Conservation (phyloP, 208 protist genomes). For the Wallacemonas sp. region DNA sequence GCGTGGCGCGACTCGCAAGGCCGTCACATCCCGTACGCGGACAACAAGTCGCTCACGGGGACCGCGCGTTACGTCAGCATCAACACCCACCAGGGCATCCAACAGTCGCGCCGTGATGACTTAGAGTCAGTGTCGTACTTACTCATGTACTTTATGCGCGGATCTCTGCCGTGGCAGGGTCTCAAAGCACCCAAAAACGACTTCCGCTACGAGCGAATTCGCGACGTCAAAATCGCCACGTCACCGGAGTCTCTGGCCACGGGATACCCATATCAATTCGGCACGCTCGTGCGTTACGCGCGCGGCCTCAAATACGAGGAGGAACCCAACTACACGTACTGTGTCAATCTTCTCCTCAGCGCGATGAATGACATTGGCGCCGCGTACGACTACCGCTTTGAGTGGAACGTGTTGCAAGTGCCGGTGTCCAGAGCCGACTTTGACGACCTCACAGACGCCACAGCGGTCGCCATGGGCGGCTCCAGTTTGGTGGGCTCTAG, state of each 20-base stretch:
- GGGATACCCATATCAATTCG: conserved; percentile 67
- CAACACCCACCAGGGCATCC: conserved; percentile 98
- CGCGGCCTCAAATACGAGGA: conserved; percentile 64
- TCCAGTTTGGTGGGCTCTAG: conserved; percentile 30
- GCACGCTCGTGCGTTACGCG: conserved; percentile 50
- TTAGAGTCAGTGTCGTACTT: conserved; percentile 90
- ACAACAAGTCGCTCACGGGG: conserved; percentile 71
- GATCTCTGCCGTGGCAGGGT: conserved; percentile 96
- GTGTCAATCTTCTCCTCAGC: conserved; percentile 44
- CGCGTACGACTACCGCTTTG: conserved; percentile 64
- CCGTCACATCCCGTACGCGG: conserved; percentile 76
- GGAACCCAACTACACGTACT: conserved; percentile 78
- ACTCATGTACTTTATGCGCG: conserved; percentile 98
- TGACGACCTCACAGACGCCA: conserved; percentile 2
- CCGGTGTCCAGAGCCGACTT: conserved; percentile 1
- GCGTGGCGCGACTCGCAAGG: conserved; percentile 59
- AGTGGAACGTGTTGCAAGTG: conserved; percentile 34
- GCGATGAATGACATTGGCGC: conserved; percentile 36
- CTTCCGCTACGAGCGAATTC: conserved; percentile 46
- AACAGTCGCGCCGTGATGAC: conserved; percentile 90
- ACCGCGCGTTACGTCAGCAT: conserved; percentile 92
- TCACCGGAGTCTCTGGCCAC: conserved; percentile 44
- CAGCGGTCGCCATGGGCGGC: conserved; percentile 31
- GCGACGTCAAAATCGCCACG: conserved; percentile 60
- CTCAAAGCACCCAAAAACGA: conserved; percentile 48